Conservation (phyloP, 192 early-diverging fungal species). For the Backusella psychrophila region DNA sequence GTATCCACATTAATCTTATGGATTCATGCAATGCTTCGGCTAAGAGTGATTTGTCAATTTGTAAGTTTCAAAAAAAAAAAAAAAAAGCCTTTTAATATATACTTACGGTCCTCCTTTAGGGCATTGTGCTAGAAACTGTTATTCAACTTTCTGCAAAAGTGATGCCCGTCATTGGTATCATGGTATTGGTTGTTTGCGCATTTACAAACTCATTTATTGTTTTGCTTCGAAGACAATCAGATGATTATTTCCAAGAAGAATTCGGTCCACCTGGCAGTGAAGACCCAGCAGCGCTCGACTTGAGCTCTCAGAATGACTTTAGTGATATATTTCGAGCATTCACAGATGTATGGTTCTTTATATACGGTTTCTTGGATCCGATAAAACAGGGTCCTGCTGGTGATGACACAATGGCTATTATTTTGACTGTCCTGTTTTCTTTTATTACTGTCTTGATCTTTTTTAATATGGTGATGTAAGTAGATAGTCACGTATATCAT, state of each 20-base stretch:
- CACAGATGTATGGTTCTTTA: neutral
- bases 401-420: neutral
- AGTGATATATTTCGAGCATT: neutral
- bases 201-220: slow-evolving; percentile 14
- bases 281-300: neutral
- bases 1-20: neutral
- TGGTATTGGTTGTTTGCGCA: slow-evolving; percentile 7
- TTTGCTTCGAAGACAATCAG: neutral
- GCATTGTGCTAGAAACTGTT: slow-evolving; percentile 7
- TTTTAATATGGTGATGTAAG: slow-evolving; percentile 25
- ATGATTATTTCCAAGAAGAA: neutral
- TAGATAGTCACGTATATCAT: neutral
- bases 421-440: slow-evolving; percentile 1
- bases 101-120: neutral
- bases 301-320: neutral
- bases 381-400: neutral
- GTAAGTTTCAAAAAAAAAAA: neutral
- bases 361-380: slow-evolving; percentile 7
- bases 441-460: slow-evolving; percentile 8
- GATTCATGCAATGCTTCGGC: slow-evolving; percentile 7
- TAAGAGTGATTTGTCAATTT: slow-evolving; percentile 6
- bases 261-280: neutral
- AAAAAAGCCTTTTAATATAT: neutral
- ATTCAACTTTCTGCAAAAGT: slow-evolving; percentile 2
- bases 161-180: neutral